These are phyloP conservation scores for Pythium dissimile DNA, from an alignment of 352 stramenopile genomes.

Conservation along the genomic window DNA sequence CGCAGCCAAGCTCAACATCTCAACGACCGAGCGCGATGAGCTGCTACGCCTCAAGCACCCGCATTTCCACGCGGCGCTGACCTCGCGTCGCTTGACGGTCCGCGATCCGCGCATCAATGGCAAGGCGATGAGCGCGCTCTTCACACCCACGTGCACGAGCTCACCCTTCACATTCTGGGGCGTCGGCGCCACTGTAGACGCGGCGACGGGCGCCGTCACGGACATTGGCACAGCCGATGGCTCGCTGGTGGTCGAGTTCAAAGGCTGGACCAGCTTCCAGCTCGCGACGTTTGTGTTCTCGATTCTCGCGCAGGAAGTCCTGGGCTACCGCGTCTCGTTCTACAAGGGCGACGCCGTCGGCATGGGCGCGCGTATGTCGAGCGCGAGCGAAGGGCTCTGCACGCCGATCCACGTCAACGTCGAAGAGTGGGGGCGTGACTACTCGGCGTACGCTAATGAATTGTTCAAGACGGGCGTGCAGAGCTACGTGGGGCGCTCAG, in stretches of 20 bases:
- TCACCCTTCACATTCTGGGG: conserved; percentile 21
- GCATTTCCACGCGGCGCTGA: conserved; percentile 26
- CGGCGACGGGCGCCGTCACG: conserved; percentile 13
- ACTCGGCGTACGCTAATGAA: conserved; percentile 29
- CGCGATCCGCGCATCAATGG: conserved; percentile 22
- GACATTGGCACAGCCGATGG: conserved; percentile 13
- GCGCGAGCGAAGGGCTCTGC: conserved; percentile 21
- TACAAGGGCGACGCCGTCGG: conserved; percentile 6
- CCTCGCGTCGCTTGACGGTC: conserved; percentile 23
- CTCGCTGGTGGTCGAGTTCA: conserved; percentile 27
- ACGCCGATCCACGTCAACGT: conserved; percentile 35
- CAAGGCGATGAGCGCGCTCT: background rate
- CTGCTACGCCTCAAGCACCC: conserved; percentile 20
- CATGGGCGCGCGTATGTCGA: conserved; percentile 32
- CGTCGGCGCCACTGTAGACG: conserved; percentile 15
- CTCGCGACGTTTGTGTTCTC: conserved; percentile 29
- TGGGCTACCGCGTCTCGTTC: conserved; percentile 14
- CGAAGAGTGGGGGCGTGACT: conserved; percentile 33
- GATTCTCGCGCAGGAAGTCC: conserved; percentile 26
- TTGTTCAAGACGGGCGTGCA: conserved; percentile 17
- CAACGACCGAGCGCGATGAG: conserved; percentile 2
- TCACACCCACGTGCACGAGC: conserved; percentile 16
- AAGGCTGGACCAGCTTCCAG: conserved; percentile 24
- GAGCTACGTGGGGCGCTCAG: conserved; percentile 32
- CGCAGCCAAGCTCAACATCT: conserved; percentile 6